Evolutionary conservation across 2,329 filamentous ascomycete species (phyloP).

Genomic region (Xylaria sp.): DNA sequence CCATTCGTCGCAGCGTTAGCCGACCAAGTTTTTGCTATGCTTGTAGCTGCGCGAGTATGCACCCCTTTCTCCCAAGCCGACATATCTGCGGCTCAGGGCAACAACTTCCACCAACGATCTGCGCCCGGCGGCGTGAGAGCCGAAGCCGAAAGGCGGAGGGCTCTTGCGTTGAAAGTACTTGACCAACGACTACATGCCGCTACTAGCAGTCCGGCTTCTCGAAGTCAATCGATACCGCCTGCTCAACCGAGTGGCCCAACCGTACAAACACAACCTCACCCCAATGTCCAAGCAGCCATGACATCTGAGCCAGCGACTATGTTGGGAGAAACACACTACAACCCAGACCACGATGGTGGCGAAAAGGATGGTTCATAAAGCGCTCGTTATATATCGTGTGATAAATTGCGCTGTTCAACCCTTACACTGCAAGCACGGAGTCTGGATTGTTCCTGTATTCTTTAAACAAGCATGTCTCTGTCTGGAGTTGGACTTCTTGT

Average conservation of each 20-base stretch:
- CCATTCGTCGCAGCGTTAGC: constrained; percentile 79
- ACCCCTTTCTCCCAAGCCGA: constrained; percentile 87
- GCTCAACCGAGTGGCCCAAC: constrained; percentile 63
- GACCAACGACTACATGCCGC: constrained; percentile 93
- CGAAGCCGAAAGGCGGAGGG: constrained; percentile 89
- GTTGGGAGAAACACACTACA: constrained; percentile 76
- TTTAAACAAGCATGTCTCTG: constrained; percentile 41
- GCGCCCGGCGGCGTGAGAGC: constrained; percentile 78
- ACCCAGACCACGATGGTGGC: constrained; percentile 67
- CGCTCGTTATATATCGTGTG: constrained; percentile 2
- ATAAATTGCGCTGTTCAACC: constrained; percentile 21
- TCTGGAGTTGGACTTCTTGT: constrained; percentile 42
- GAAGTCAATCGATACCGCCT: constrained; percentile 53
- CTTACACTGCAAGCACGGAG: constrained; percentile 28
- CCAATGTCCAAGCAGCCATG: constrained; percentile 67
- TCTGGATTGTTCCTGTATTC: constrained; percentile 42
- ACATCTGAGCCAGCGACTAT: constrained; percentile 64
- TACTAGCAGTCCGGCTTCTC: constrained; percentile 63
- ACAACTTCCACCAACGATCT: constrained; percentile 65
- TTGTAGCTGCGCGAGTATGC: constrained; percentile 81
- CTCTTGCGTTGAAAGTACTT: constrained; percentile 87
- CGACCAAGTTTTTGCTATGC: constrained; percentile 76
- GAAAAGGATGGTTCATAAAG: constrained; percentile 49
- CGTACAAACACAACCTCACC: constrained; percentile 66
- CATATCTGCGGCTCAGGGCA: constrained; percentile 77